Evolutionary conservation across 2,329 filamentous ascomycete genomes (phyloP).

Genomic region (Eutypella sp.): DNA sequence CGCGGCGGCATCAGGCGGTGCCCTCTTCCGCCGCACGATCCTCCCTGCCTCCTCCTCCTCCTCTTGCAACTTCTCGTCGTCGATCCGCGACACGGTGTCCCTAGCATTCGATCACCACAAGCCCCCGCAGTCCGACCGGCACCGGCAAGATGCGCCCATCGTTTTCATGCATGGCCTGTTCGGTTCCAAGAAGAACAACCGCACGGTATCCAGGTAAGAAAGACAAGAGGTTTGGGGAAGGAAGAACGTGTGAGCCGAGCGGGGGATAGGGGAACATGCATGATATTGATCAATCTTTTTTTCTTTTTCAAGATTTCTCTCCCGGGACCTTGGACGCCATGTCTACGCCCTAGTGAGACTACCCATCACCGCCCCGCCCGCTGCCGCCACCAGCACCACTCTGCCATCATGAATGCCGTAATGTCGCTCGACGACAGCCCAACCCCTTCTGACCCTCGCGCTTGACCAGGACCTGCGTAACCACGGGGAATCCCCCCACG

Average conservation of each 20-base stretch:
- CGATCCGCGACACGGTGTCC: constrained; percentile 3
- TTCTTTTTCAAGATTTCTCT: constrained; percentile 66
- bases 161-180: constrained; percentile 91
- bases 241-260: neutral
- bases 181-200: constrained; percentile 92
- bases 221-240: neutral
- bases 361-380: no score
- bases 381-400: neutral
- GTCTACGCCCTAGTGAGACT: constrained; percentile 72
- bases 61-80: neutral
- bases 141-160: constrained; percentile 55
- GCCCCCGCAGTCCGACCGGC: constrained; percentile 41
- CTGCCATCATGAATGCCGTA: no score
- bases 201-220: constrained; percentile 86
- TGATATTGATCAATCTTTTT: no score
- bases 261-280: neutral
- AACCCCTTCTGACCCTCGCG: constrained; percentile 6
- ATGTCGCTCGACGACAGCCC: no score
- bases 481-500: constrained; percentile 85
- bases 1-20: no score
- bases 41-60: neutral
- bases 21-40: no score
- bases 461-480: constrained; percentile 73
- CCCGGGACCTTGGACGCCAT: constrained; percentile 71
- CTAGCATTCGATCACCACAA: constrained; percentile 65